Evolutionary conservation across 1,284 basidiomycete genomes (phyloP), one percentile per base, ranked within the genome.

Genomic region (Papiliotrema laurentii): DNA sequence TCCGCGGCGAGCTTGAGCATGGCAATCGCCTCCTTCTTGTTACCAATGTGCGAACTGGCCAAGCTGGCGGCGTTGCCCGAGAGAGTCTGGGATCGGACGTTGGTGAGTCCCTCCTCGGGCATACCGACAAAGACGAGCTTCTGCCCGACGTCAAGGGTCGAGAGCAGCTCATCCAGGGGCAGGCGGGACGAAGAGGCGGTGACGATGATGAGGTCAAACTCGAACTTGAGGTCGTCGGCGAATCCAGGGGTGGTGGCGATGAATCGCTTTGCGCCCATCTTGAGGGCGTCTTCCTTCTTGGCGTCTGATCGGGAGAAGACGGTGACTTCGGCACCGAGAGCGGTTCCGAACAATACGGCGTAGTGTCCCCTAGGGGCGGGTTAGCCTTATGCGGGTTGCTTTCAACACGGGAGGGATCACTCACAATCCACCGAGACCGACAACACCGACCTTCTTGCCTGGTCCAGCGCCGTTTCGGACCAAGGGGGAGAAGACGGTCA

Each of bases 401-500:
- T n/a, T n/a, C n/a, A n/a, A n/a, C n/a, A n/a, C n/a, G n/a, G n/a
- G n/a, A n/a, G n/a, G n/a, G n/a, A n/a, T n/a, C n/a, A 67, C 60
- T 76, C 73, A 77, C 78, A 84, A 71, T 33, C 82, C 83, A 43
- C 83, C 83, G 39, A 84, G 78, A 37, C 84, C 83, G 58, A 84
- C 75, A 43, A 87, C 74, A 33, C 82, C 85, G 50, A 86, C 83
- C 53, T 79, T 80, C 75, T 81, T 83, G 21, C 83, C 84, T 4
- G 81, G 78, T 0, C 81, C 83, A 47, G 77, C 76, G 31, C 80
- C 80, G 68, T 84, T 80, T 39, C 80, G 76, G 44, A 79, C 76
- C 6, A 87, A 73, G 2, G 85, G 84, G 0, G 81, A 83, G 74
- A 77, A 85, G 35, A 82, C 78, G 7, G 84, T 86, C 21, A 86